Conservation (phyloP, 441 rosid genomes). For the Croton laevigatus region DNA sequence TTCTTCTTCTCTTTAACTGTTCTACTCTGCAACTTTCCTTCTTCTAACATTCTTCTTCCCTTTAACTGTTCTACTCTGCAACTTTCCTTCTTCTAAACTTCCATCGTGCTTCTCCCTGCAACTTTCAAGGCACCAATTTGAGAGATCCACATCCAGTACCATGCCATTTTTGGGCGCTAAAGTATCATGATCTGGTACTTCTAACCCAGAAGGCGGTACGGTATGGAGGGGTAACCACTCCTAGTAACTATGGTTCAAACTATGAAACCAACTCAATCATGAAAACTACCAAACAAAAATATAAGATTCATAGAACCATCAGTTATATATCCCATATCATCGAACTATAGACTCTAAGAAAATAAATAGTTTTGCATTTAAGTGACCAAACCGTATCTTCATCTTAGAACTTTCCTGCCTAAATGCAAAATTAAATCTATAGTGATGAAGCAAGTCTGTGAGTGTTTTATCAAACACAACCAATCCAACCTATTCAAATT, state of each 20-base stretch:
- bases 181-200: too few species aligned
- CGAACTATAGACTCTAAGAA: not conserved
- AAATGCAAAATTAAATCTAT: not conserved
- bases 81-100: too few species aligned
- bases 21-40: too few species aligned
- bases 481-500: not conserved
- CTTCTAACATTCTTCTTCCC: too few species aligned
- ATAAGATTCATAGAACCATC: constrained; percentile 1
- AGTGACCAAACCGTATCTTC: not conserved
- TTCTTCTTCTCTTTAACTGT: too few species aligned
- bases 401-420: not conserved
- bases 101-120: too few species aligned
- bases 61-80: too few species aligned
- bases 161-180: too few species aligned
- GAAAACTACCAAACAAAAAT: constrained; percentile 6
- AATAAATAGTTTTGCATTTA: not conserved
- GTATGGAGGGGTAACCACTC: too few species aligned
- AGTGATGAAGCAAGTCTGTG: not conserved
- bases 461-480: constrained; percentile 3
- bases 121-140: too few species aligned
- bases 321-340: constrained; percentile 1
- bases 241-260: not conserved
- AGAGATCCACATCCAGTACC: too few species aligned
- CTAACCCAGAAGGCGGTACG: too few species aligned
- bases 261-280: not conserved